Percentiles rank a stretch among this genome's conserved stretches.
phyloP scores from a whole-genome alignment of 163 green algal species.

The Coccomyxa subellipsoidea region DNA sequence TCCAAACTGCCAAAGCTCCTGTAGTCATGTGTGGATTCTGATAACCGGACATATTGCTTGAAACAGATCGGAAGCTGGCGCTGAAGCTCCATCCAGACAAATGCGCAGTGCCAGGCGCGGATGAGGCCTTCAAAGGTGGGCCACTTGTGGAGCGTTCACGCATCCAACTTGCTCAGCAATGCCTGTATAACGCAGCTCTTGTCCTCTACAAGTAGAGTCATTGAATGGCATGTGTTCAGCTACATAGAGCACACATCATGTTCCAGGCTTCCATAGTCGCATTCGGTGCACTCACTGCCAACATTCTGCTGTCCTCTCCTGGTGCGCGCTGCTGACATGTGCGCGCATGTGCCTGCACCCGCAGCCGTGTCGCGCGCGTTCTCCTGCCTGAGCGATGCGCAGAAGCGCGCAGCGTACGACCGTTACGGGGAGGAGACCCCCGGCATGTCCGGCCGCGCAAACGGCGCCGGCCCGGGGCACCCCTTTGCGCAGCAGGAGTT shows the following conservation, averaged over 20 bases:
- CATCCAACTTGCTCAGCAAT: background rate
- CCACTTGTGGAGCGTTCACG: no score
- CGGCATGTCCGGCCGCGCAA: background rate
- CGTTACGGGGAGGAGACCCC: constrained; percentile 37
- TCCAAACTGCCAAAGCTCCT: no score
- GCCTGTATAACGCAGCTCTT: background rate
- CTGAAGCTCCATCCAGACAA: constrained; percentile 18
- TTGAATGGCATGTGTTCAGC: background rate
- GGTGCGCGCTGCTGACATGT: background rate
- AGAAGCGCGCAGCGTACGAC: constrained; percentile 81
- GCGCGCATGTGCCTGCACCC: background rate
- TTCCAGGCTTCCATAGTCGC: background rate
- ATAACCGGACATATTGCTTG: background rate
- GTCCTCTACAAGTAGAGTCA: background rate
- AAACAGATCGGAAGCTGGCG: constrained; percentile 11
- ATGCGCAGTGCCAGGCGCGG: constrained; percentile 51
- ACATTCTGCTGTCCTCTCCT: background rate
- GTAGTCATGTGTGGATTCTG: no score
- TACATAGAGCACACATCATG: background rate
- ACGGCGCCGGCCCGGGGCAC: background rate
- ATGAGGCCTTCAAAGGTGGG: constrained; percentile 85
- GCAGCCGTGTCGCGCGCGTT: constrained; percentile 75
- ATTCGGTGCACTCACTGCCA: background rate
- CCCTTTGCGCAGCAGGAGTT: constrained; percentile 48
- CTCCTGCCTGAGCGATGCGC: constrained; percentile 70